Base-by-base conservation (phyloP, 495 filamentous ascomycete species). In the Elaphomyces granulatus region DNA sequence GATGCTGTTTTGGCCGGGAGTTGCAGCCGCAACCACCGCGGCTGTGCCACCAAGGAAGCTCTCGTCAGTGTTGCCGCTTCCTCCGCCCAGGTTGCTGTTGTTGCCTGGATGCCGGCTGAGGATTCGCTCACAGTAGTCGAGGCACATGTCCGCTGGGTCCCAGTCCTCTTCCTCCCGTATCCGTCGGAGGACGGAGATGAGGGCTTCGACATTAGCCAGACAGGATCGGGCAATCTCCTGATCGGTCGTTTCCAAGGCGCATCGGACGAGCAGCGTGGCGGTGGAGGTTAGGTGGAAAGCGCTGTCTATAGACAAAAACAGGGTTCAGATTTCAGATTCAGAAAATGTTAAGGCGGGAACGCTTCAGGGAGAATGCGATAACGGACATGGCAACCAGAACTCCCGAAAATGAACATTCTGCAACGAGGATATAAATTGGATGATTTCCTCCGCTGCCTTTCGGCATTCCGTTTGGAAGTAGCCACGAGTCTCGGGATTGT, bases 121-220 rank as follows among this genome's bases (percentile, higher is more conserved):
- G 45, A 68, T 61, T 14, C 58, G 55, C 30, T 68, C 62, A 46
- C 66, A 70, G 45, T 71, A 63, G 30, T 71, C 69, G 14, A 73
- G 53, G 36, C 69, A 73, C 58, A 70, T 66, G 36, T 67, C 61
- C 7, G 67, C 69, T 2, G 71, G 56, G 40, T 73, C 69, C 67
- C 67, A 73, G 47, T 68, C 66, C 44, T 71, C 61, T 41, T 70
- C 58, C 40, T 73, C 66, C 10, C 56, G 56, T 12, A 70, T 66
- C n/a, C 61, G 61, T 17, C 65, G 66, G 4, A 73, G 55, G 32
- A 67, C 58, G 3, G 48, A 45, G 26, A 60, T 62, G 21, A 68
- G 52, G 17, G 56, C 61, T 42, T 63, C 56, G 32, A 68, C 61
- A 42, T 66, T 62, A 15, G 57, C 34, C 47, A 67, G 55, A 42